These are phyloP conservation scores for Solanum hybrid DNA, from an alignment of 305 asterid species.

Conservation along the genomic window DNA sequence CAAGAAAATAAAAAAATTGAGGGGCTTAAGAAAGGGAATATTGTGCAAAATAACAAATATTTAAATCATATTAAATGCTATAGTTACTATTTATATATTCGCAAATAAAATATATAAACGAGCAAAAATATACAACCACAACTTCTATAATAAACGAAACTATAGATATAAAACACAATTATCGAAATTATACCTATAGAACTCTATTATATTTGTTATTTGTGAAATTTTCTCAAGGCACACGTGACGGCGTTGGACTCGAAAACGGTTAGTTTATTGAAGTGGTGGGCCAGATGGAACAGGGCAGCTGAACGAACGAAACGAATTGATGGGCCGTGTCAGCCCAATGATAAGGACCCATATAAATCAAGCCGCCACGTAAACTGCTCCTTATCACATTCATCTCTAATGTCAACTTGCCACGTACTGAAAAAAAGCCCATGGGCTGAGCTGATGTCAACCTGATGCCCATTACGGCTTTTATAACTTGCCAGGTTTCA, in stretches of 20 bases:
- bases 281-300: not conserved
- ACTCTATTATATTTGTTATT: too few relatives aligned
- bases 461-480: too few relatives aligned
- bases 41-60: too few relatives aligned
- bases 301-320: not conserved
- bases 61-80: too few relatives aligned
- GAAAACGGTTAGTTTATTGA: not conserved
- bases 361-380: conserved; percentile 23
- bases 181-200: too few relatives aligned
- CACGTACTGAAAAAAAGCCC: not conserved
- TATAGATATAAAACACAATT: fast-evolving
- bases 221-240: too few relatives aligned
- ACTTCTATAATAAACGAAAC: fast-evolving
- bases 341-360: not conserved
- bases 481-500: not conserved
- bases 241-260: not conserved
- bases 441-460: not conserved
- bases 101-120: too few relatives aligned
- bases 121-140: too few relatives aligned
- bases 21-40: too few relatives aligned
- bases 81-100: too few relatives aligned
- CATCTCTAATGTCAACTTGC: not conserved
- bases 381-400: not conserved
- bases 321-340: not conserved
- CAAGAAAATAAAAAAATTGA: too few relatives aligned